Base-by-base conservation (phyloP, 129 eudicot genomes). In the Flaveria sonorensis region DNA sequence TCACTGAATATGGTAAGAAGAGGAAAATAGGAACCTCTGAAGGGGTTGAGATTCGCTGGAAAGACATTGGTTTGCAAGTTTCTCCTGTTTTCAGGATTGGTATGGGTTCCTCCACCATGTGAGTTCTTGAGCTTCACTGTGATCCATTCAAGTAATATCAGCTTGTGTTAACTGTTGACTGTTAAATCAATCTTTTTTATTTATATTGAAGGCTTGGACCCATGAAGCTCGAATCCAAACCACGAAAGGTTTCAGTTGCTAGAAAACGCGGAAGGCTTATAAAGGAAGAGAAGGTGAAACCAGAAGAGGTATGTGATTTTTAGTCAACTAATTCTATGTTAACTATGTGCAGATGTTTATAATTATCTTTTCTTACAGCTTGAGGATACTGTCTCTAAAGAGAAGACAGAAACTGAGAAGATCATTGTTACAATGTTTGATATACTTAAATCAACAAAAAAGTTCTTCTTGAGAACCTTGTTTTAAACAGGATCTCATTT, bases 401-500 rank as follows among this genome's bases (percentile, higher is more conserved):
- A 63, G 63, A 77, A 53, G 48, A 73, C 81, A 3, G 85, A 79
- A 72, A 87, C 88, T 0, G 92, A 85, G 24, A 81, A 70, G 66
- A 83, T 71, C 19, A 81, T 90, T 63, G 68, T 61, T 19, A 64
- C 47, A 10, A 87, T 87, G 88, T 87, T 90, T 79, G 71, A 79
- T 23, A 79, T 87, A 23, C 80, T 90, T 9, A 79, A 76, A 65
- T 21, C 67, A 70, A 83, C 68, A 81, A 20, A 10, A 71, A 51
- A 18, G 88, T 89, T 57, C 66, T 61, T 36, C 84, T 89, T 30
- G 90, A 85, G 36, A 79, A 60, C 59, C 64, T 89, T 8, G 42
- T 87, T 3, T 7, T 87, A 75, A 85, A 89, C 72, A 76, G 89
- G 69, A 42, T n/a, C 0, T 89, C 96, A 13, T 89, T 87, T 77